Base-by-base conservation (phyloP, 768 basidiomycete species). In the Rhodotorula paludigena region DNA sequence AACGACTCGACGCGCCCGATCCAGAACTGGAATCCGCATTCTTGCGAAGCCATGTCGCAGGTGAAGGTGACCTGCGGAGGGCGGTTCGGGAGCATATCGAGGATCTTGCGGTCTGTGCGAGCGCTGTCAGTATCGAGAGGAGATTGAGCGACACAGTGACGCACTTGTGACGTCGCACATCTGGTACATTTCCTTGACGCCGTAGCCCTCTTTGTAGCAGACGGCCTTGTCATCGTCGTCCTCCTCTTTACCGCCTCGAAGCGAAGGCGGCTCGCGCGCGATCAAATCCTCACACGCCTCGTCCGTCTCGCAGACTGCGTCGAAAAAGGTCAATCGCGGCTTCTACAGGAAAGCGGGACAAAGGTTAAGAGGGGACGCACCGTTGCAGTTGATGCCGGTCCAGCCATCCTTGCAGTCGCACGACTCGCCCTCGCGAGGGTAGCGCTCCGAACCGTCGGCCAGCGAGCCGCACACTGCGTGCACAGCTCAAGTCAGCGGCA, bases 21-120 rank as follows among this genome's bases (percentile, higher is more conserved):
- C 96, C 96, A 99, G 81, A 99, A 99, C 79, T 99, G 93, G 83
- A 99, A 99, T 32, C 86, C 85, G 77, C 96, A 99, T 1, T 85
- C 84, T 8, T 80, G 79, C 20, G 82, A 80, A 3, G 76, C 66
- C 28, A 80, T 83, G 64, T 89, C 86, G 80, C 96, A 99, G 71
- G 88, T 87, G 78, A 99, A 99, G 1, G 96, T 98, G 4, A 97
- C 93, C 78, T 98, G 93, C 0, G 94, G 93, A 28, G 90, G 88
- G 15, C 92, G 85, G 57, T 84, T 88, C 0, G 90, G 89, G n/a
- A 97, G 90, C 81, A 85, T 85, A 76, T 96, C 94, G 68, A 96
- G 81, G 73, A 98, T 97, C 80, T 96, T 96, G 55, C 89, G 86
- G 80, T 97, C 92, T 94, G 74, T 9, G 53, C 6, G 32, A 32